phyloP scores from a whole-genome alignment of 805 yeast species.

The Komagataella kurtzmanii region DNA sequence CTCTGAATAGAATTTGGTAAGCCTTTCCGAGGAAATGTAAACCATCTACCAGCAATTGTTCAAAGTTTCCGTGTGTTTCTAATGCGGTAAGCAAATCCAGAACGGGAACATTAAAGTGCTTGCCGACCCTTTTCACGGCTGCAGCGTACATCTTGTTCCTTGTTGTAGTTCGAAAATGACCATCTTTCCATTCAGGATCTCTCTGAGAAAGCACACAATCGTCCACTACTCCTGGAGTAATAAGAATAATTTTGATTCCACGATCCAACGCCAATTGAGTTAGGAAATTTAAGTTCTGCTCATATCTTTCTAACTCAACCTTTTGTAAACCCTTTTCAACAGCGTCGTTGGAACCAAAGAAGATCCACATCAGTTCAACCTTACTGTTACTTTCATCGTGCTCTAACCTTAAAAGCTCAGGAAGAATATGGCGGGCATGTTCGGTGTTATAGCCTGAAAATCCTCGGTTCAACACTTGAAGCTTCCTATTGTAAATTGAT shows the following conservation, averaged over 20 bases:
- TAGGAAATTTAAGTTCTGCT: constrained; percentile 31
- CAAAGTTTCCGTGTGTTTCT: constrained; percentile 16
- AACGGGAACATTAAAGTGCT: constrained; percentile 34
- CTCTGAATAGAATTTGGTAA: constrained; percentile 23
- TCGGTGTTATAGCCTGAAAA: constrained; percentile 64
- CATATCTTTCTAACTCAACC: constrained; percentile 32
- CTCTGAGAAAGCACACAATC: constrained; percentile 22
- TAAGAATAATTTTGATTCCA: constrained; percentile 37
- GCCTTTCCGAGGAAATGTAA: constrained; percentile 27
- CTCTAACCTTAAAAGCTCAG: constrained; percentile 37
- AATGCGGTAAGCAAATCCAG: constrained; percentile 40
- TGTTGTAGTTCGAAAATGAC: constrained; percentile 31
- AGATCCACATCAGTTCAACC: constrained; percentile 35
- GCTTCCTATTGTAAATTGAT: constrained; percentile 35
- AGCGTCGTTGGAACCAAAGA: constrained; percentile 77
- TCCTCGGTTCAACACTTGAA: constrained; percentile 67
- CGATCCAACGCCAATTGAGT: constrained; percentile 23
- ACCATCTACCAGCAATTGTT: constrained; percentile 25
- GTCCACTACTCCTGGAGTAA: constrained; percentile 54
- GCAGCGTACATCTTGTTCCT: constrained; percentile 35
- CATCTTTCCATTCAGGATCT: constrained; percentile 19
- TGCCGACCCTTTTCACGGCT: constrained; percentile 32
- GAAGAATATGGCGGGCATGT: constrained; percentile 37
- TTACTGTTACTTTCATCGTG: constrained; percentile 17
- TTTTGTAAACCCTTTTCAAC: constrained; percentile 27